phyloP scores from a whole-genome alignment of 805 yeast species.

The Saccharomycopsis sp. region DNA sequence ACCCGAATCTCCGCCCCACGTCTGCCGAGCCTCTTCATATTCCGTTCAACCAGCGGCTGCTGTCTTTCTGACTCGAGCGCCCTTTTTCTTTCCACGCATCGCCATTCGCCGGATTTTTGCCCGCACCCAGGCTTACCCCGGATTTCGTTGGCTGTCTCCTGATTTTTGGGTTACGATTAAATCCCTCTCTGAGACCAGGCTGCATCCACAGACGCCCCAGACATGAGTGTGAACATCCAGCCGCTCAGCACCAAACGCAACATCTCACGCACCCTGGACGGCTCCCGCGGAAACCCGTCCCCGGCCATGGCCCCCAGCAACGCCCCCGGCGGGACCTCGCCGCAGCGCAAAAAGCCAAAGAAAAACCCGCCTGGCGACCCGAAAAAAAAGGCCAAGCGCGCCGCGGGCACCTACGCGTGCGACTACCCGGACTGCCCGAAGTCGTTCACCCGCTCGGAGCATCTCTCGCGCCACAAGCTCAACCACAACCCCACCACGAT shows the following conservation, averaged over 20 bases:
- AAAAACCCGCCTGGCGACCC: slow-evolving; percentile 2
- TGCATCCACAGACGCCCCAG: neutral
- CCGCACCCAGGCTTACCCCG: neutral
- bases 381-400: slow-evolving; percentile 25
- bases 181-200: neutral
- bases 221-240: neutral
- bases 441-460: slow-evolving; percentile 54
- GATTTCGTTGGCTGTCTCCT: neutral
- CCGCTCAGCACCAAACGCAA: neutral
- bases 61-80: too few species aligned
- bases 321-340: neutral
- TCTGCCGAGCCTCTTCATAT: too few species aligned
- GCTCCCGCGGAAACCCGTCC: neutral
- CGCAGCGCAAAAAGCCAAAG: neutral
- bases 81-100: too few species aligned
- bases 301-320: neutral
- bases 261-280: neutral
- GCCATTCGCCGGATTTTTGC: neutral
- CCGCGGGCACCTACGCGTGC: slow-evolving; percentile 34
- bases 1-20: too few species aligned
- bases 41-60: too few species aligned
- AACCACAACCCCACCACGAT: slow-evolving; percentile 54
- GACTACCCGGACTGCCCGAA: slow-evolving; percentile 46
- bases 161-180: neutral
- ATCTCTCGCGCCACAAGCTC: slow-evolving; percentile 54